Evolutionary conservation across 176 grass and related monocot genomes (phyloP).

Genomic region (Oryza rufipogon): DNA sequence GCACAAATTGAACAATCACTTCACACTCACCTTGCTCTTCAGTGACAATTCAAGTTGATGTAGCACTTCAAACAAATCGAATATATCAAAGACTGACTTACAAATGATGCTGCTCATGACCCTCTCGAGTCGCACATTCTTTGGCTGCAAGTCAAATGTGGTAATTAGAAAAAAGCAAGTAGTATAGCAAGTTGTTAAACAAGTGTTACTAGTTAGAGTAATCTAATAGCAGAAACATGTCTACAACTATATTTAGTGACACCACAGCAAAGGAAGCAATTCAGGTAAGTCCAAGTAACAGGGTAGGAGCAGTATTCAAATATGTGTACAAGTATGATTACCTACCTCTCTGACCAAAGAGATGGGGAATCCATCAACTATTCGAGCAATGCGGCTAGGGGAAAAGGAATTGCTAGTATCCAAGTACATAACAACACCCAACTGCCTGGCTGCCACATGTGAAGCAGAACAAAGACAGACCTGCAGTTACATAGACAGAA

Average conservation of each 20-base stretch:
- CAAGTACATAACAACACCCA: slow-evolving; percentile 70
- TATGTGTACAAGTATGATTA: neutral
- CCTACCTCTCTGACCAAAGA: slow-evolving; percentile 50
- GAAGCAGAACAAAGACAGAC: slow-evolving; percentile 72
- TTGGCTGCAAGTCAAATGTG: slow-evolving; percentile 44
- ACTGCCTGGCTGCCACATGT: slow-evolving; percentile 54
- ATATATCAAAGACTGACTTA: slow-evolving; percentile 82
- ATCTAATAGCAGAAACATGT: too few species aligned
- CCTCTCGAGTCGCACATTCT: slow-evolving; percentile 56
- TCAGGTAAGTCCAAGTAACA: neutral
- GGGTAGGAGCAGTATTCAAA: neutral
- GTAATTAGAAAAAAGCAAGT: slow-evolving; percentile 10
- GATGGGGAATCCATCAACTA: slow-evolving; percentile 48
- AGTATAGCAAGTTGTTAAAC: slow-evolving; percentile 13
- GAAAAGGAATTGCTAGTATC: slow-evolving; percentile 95
- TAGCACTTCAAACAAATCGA: slow-evolving; percentile 75
- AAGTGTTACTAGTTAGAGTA: neutral
- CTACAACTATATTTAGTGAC: neutral
- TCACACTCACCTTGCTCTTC: slow-evolving; percentile 55
- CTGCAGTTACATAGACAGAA: slow-evolving; percentile 48
- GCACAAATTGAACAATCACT: neutral
- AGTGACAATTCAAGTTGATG: slow-evolving; percentile 70
- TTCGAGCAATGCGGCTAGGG: slow-evolving; percentile 51
- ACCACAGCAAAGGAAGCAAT: slow-evolving; percentile 9
- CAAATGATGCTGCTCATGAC: slow-evolving; percentile 77